A percentile compares a stretch with the other conserved stretches of the same genome.
Evolutionary conservation across 139 green algal genomes (phyloP).

Genomic region (Picochlorum sp.): DNA sequence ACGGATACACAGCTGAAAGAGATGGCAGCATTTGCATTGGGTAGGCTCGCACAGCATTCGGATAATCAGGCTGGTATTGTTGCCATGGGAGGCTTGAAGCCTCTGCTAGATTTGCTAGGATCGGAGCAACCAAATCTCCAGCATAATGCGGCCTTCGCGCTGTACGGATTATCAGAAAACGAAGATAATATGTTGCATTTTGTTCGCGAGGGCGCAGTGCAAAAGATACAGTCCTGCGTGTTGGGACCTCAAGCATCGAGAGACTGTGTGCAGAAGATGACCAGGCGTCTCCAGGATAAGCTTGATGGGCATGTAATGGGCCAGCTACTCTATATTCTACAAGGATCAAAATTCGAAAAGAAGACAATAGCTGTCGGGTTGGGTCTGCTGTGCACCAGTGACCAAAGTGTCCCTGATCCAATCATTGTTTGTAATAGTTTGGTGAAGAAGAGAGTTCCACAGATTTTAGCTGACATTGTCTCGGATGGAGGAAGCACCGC

Average conservation of each 20-base stretch:
- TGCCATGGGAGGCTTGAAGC: conserved; percentile 65
- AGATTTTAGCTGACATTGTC: conserved; percentile 80
- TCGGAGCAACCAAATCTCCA: conserved; percentile 70
- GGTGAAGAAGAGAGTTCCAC: conserved; percentile 48
- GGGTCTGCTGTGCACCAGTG: conserved; percentile 36
- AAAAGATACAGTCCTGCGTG: conserved; percentile 55
- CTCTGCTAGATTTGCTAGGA: conserved; percentile 85
- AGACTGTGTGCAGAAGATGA: conserved; percentile 94
- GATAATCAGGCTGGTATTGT: conserved; percentile 91
- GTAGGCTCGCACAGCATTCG: conserved; percentile 80
- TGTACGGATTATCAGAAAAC: conserved; percentile 95
- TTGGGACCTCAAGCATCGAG: conserved; percentile 61
- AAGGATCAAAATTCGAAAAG: conserved; percentile 23
- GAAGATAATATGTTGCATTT: conserved; percentile 94
- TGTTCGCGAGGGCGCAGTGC: conserved; percentile 59
- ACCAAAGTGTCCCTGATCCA: background rate
- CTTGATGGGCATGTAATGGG: conserved; percentile 35
- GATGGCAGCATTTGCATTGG: conserved; percentile 97
- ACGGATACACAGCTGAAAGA: conserved; percentile 73
- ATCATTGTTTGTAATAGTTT: conserved; percentile 65
- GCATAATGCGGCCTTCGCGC: conserved; percentile 90
- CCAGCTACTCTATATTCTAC: conserved; percentile 68
- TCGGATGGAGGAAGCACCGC: conserved; percentile 20
- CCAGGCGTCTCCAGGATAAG: conserved; percentile 89
- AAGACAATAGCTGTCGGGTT: conserved; percentile 63